Evolutionary conservation across 2,329 filamentous ascomycete genomes (phyloP), one percentile per base, ranked within the genome.

Genomic region (Pseudodiploospora longispora): DNA sequence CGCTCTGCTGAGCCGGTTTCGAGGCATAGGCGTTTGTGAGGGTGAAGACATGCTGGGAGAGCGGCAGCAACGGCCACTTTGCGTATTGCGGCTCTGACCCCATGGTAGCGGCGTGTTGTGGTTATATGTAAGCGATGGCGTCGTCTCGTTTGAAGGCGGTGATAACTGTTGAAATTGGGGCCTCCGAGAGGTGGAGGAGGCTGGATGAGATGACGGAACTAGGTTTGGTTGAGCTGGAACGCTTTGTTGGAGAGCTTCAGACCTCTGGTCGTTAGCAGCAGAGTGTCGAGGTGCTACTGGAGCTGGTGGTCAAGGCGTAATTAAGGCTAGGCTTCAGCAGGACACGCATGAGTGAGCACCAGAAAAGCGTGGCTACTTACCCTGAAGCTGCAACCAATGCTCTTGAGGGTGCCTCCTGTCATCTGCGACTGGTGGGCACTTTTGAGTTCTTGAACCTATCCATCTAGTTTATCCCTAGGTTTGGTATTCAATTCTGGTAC

Each of bases 41-140:
- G 61, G 83, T 83, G 72, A 93, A 93, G 68, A 93, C 86, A 63
- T 89, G 82, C 72, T 93, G 87, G 50, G 85, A 79, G 59, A 94
- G 77, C 55, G 85, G 78, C 62, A 93, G 80, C 66, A 88, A 74
- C 50, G 87, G 87, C 72, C 85, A 91, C 68, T 87, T 87, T 58
- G 85, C 83, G 70, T 90, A 90, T 67, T 89, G 87, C 55, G 85
- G 85, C 69, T 93, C 87, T 61, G 86, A 78, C 58, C 80, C 80
- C 80, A 84, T 89, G 72, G 70, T 78, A 61, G 52, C 51, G 53
- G 44, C 42, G 27, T n/a, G 12, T 29, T 7, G 5, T 19, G 10
- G n/a, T 6, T 36, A 31, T 19, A 37, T 36, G 39, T 8, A 31
- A 8, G 30, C 10, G 30, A 8, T 30, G 27, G 32, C 40, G 33